Evolutionary conservation across 495 filamentous ascomycete genomes (phyloP).

Genomic region (Bryoglossum gracile): DNA sequence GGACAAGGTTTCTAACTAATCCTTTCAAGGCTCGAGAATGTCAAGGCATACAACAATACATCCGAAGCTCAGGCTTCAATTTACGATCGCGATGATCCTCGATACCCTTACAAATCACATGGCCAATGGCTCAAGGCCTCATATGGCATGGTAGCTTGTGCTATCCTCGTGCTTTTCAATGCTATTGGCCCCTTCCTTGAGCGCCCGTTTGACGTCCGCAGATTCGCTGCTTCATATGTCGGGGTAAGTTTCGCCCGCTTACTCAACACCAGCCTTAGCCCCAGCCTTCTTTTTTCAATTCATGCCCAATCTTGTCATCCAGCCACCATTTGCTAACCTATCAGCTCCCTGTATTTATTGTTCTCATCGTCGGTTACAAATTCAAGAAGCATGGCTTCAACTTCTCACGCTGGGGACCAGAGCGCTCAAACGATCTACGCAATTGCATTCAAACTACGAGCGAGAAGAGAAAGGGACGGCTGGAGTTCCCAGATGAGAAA

Average conservation of each 20-base stretch:
- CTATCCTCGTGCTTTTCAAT: slow-evolving; percentile 39
- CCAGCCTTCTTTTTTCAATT: background rate
- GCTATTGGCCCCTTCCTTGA: slow-evolving; percentile 34
- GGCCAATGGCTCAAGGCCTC: slow-evolving; percentile 39
- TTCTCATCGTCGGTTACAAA: slow-evolving; percentile 31
- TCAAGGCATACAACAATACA: slow-evolving; percentile 28
- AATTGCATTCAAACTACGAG: slow-evolving; percentile 29
- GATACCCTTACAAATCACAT: slow-evolving; percentile 43
- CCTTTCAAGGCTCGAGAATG: slow-evolving; percentile 25
- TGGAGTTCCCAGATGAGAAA: slow-evolving; percentile 29
- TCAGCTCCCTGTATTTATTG: slow-evolving; percentile 30
- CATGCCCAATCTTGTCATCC: background rate
- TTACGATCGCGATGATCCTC: slow-evolving; percentile 36
- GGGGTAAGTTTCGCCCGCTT: slow-evolving; percentile 30
- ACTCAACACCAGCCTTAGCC: too few relatives aligned
- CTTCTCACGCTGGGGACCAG: slow-evolving; percentile 27
- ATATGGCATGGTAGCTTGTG: slow-evolving; percentile 38
- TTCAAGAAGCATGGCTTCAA: slow-evolving; percentile 29
- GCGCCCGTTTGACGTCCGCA: slow-evolving; percentile 29
- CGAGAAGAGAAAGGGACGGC: slow-evolving; percentile 26
- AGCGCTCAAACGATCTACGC: slow-evolving; percentile 31
- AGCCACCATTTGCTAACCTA: too few relatives aligned
- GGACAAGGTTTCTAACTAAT: background rate
- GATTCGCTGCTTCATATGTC: slow-evolving; percentile 42
- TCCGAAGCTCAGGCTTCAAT: slow-evolving; percentile 31